These are phyloP conservation scores for Fragilariopsis cylindrus DNA, from an alignment of 108 stramenopile genomes.

Conservation along the genomic window DNA sequence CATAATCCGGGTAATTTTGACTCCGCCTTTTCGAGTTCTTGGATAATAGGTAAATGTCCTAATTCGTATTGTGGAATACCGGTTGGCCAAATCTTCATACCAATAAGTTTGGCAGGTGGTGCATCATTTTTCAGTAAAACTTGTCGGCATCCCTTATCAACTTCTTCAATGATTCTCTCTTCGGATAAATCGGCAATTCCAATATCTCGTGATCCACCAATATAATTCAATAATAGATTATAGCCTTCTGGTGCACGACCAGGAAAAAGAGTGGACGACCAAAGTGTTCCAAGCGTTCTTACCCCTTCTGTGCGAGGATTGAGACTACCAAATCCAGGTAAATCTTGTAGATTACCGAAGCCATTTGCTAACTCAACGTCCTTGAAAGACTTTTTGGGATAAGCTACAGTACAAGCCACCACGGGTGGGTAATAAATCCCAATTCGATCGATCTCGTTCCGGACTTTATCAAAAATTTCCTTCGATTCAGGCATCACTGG, in stretches of 20 bases:
- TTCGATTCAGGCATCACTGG: slow-evolving; percentile 80
- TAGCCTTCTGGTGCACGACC: slow-evolving; percentile 87
- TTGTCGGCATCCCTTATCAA: slow-evolving; percentile 84
- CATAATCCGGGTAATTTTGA: slow-evolving; percentile 68
- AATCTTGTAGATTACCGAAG: slow-evolving; percentile 67
- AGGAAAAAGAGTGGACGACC: slow-evolving; percentile 94
- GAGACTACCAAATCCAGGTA: slow-evolving; percentile 92
- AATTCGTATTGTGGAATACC: slow-evolving; percentile 74
- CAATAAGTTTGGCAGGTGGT: slow-evolving; percentile 82
- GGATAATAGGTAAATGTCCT: slow-evolving; percentile 62
- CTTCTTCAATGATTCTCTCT: slow-evolving; percentile 86
- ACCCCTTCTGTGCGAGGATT: slow-evolving; percentile 86
- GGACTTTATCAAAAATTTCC: slow-evolving; percentile 65
- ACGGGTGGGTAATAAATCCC: slow-evolving; percentile 94
- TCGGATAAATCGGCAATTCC: slow-evolving; percentile 80
- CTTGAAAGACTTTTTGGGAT: slow-evolving; percentile 90
- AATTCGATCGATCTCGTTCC: slow-evolving; percentile 50
- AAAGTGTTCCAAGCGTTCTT: slow-evolving; percentile 91
- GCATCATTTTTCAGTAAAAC: slow-evolving; percentile 83
- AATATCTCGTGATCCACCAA: slow-evolving; percentile 94
- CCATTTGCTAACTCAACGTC: slow-evolving; percentile 80
- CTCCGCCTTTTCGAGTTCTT: slow-evolving; percentile 35
- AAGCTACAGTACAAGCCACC: slow-evolving; percentile 90
- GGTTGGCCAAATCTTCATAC: slow-evolving; percentile 87
- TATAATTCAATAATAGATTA: slow-evolving; percentile 91